Conservation (phyloP, 331 rosid species). For the Acacia concinna region DNA sequence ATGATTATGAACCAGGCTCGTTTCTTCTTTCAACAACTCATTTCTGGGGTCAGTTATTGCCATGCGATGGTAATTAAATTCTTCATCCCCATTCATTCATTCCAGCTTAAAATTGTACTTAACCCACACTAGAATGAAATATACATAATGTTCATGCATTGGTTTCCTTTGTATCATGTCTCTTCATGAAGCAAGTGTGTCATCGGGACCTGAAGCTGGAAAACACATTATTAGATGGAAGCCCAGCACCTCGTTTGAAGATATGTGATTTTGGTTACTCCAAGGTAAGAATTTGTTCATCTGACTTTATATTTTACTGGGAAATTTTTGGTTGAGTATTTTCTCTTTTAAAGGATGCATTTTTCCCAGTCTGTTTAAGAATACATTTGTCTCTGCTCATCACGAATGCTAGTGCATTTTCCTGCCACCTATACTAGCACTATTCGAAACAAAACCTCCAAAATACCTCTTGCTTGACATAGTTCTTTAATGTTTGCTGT, state of each 20-base stretch:
- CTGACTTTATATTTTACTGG: slow-evolving; percentile 7
- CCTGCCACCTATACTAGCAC: not conserved
- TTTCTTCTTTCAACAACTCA: slow-evolving; percentile 95
- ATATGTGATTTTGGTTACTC: slow-evolving; percentile 98
- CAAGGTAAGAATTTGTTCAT: slow-evolving; percentile 51
- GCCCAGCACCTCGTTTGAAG: slow-evolving; percentile 78
- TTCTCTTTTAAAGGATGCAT: slow-evolving; percentile 11
- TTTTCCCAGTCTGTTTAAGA: slow-evolving; percentile 1
- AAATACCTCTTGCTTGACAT: not conserved
- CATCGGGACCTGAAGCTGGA: slow-evolving; percentile 95
- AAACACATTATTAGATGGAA: slow-evolving; percentile 93
- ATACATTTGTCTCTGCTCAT: not conserved
- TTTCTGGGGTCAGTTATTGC: slow-evolving; percentile 93
- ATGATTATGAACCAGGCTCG: slow-evolving; percentile 66
- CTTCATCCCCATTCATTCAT: not conserved
- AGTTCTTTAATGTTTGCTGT: not conserved
- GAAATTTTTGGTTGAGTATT: slow-evolving; percentile 14
- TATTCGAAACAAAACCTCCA: not conserved
- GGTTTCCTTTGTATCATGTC: slow-evolving; percentile 33
- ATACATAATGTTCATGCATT: slow-evolving; percentile 9
- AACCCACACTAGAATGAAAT: slow-evolving; percentile 14
- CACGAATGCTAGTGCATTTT: not conserved
- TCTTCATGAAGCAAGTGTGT: slow-evolving; percentile 82
- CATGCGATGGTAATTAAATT: slow-evolving; percentile 76
- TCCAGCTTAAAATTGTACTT: not conserved